phyloP scores from a whole-genome alignment of 225 moss, liverwort and hornwort species.

The Polytrichum formosum region DNA sequence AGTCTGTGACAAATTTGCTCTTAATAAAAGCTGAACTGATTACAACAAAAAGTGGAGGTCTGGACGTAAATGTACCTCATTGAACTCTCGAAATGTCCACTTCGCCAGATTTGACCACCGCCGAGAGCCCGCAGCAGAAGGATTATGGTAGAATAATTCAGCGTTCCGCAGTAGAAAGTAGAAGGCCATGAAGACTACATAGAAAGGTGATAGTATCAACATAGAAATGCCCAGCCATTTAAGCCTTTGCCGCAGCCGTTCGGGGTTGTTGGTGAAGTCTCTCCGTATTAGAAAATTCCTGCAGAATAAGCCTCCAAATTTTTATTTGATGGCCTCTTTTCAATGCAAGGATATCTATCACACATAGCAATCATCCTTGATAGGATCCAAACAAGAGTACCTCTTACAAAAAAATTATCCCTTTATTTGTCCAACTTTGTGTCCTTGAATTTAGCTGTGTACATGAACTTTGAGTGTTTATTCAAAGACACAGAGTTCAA shows the following conservation, averaged over 20 bases:
- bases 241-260: slow-evolving; percentile 80
- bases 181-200: slow-evolving; percentile 91
- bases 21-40: no score
- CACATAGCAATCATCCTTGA: no score
- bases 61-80: slow-evolving; percentile 60
- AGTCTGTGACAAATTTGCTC: no score
- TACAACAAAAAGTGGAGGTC: background rate
- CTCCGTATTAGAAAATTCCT: slow-evolving; percentile 86
- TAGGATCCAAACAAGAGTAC: no score
- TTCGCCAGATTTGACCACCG: slow-evolving; percentile 96
- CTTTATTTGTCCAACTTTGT: no score
- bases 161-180: slow-evolving; percentile 97
- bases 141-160: slow-evolving; percentile 94
- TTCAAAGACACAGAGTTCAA: no score
- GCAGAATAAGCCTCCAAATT: slow-evolving; percentile 16
- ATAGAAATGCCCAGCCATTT: slow-evolving; percentile 83
- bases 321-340: no score
- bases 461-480: no score
- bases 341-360: no score
- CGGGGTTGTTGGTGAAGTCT: slow-evolving; percentile 82
- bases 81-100: slow-evolving; percentile 97
- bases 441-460: no score
- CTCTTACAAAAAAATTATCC: no score
- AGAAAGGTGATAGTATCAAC: slow-evolving; percentile 90
- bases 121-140: slow-evolving; percentile 81